Percentiles rank a stretch among this genome's conserved stretches.
Evolutionary conservation across 179 eudicot genomes (phyloP).

Genomic region (Actinidia polygama): DNA sequence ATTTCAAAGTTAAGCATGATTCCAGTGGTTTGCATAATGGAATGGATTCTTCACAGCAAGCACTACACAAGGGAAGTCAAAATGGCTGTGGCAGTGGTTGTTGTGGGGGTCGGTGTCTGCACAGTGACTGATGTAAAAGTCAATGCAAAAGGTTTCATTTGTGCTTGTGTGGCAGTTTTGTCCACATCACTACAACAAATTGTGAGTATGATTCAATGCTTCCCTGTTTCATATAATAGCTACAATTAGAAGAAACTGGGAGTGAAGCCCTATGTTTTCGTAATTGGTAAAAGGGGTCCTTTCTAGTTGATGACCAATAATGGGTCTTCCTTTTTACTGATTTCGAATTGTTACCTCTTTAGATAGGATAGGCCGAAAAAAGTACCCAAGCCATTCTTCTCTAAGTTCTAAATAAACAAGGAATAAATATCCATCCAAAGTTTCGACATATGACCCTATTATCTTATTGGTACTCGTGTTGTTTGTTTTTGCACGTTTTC

Average conservation of each 20-base stretch:
- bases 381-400: no score
- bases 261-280: not conserved
- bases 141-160: slow-evolving; percentile 71
- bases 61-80: slow-evolving; percentile 67
- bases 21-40: slow-evolving; percentile 78
- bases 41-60: slow-evolving; percentile 72
- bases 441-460: not conserved
- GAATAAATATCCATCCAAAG: no score
- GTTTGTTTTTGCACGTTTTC: not conserved
- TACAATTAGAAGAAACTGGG: not conserved
- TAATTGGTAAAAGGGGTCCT: no score
- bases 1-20: slow-evolving; percentile 81
- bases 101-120: slow-evolving; percentile 83
- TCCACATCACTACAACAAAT: slow-evolving; percentile 75
- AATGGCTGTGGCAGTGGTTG: slow-evolving; percentile 70
- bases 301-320: not conserved
- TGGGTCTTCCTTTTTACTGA: not conserved
- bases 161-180: slow-evolving; percentile 67
- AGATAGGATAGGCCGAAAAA: no score
- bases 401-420: no score
- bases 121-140: slow-evolving; percentile 79
- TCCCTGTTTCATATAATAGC: not conserved
- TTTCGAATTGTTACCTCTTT: not conserved
- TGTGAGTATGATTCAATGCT: slow-evolving; percentile 45
- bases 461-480: not conserved